These are phyloP conservation scores for Bombardia bombarda DNA, from an alignment of 495 filamentous ascomycete genomes.

Conservation along the genomic window DNA sequence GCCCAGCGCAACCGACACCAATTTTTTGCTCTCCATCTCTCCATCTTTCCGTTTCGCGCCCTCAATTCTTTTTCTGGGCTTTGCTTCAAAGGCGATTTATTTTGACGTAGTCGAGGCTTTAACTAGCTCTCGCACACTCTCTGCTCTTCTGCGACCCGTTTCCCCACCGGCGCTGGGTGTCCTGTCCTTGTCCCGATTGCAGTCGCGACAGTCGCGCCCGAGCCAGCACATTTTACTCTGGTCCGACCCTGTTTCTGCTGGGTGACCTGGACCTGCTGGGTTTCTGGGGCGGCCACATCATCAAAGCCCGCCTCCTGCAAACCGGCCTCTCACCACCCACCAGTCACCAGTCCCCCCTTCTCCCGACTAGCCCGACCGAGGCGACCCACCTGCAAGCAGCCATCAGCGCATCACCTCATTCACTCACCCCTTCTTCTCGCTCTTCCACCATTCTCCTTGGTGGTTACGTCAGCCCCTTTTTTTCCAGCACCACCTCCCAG, in stretches of 20 bases:
- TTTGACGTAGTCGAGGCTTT: slow-evolving; percentile 26
- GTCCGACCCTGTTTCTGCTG: slow-evolving; percentile 18
- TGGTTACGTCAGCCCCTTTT: slow-evolving; percentile 21
- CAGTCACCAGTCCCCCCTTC: background rate
- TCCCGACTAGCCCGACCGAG: slow-evolving; percentile 9
- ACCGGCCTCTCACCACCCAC: slow-evolving; percentile 2
- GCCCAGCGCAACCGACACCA: slow-evolving; percentile 15
- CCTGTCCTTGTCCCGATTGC: slow-evolving; percentile 4
- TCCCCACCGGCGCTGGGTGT: slow-evolving; percentile 1
- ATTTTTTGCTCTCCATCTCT: slow-evolving; percentile 1
- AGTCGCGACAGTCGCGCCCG: slow-evolving; percentile 11
- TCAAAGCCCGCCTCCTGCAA: slow-evolving; percentile 5
- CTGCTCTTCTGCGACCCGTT: slow-evolving; percentile 5
- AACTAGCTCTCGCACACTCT: slow-evolving; percentile 28
- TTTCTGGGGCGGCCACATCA: slow-evolving; percentile 23
- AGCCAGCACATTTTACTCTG: slow-evolving; percentile 1
- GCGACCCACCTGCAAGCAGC: slow-evolving; percentile 7
- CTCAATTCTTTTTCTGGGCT: too few relatives aligned
- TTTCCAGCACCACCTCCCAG: slow-evolving; percentile 2
- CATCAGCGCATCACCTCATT: background rate
- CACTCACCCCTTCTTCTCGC: too few relatives aligned
- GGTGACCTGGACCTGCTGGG: too few relatives aligned
- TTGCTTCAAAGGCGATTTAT: slow-evolving; percentile 6
- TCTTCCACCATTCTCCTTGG: too few relatives aligned
- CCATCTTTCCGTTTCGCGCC: slow-evolving; percentile 15